Conservation (phyloP, 106 monocot species). For the Iris macrosiphon region DNA sequence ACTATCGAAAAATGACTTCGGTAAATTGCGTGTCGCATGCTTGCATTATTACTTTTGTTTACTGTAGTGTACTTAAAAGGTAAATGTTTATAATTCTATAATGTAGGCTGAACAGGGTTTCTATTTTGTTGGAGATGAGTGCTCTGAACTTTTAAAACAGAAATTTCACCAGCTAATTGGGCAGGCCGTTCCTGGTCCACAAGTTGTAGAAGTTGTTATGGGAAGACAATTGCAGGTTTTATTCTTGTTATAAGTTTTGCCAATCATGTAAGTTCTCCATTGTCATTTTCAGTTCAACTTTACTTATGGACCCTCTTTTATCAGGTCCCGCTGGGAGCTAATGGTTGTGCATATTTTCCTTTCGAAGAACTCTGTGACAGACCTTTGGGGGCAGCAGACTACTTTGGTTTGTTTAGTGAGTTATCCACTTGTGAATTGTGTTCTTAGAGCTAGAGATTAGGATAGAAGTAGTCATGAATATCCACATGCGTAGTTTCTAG, state of each 20-base stretch:
- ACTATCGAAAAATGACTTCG: constrained; percentile 76
- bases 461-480: too few species aligned
- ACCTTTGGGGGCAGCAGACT: constrained; percentile 95
- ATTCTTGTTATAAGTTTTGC: background rate
- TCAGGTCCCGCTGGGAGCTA: constrained; percentile 73
- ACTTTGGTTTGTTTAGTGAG: constrained; percentile 94
- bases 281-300: background rate
- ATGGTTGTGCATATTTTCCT: constrained; percentile 91
- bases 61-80: background rate
- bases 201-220: constrained; percentile 93
- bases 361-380: constrained; percentile 94
- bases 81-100: background rate
- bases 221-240: constrained; percentile 78
- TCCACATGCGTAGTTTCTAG: too few species aligned
- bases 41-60: background rate
- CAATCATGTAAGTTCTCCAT: background rate
- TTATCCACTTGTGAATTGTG: background rate
- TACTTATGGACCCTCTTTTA: constrained; percentile 2
- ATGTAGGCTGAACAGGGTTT: constrained; percentile 84
- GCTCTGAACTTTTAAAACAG: constrained; percentile 47
- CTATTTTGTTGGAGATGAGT: constrained; percentile 65
- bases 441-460: too few species aligned
- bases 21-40: constrained; percentile 10
- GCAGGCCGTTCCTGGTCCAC: constrained; percentile 38
- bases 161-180: constrained; percentile 75